Evolutionary conservation across 306 rosid genomes (phyloP).

Genomic region (Fagus crenata): DNA sequence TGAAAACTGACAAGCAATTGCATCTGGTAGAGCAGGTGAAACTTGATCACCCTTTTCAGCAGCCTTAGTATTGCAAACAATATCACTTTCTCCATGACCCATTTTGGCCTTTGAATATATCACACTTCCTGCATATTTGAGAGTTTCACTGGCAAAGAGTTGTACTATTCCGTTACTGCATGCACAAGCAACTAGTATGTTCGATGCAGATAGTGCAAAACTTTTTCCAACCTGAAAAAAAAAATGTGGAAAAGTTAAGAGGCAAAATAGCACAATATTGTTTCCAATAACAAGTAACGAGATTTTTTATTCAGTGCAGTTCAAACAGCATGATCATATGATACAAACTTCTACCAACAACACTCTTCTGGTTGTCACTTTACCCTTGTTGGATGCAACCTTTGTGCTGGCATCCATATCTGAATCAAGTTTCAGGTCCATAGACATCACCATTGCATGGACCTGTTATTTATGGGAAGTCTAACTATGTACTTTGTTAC

Average conservation of each 20-base stretch:
- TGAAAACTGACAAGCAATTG: slow-evolving; percentile 71
- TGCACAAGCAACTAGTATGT: slow-evolving; percentile 74
- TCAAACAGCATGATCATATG: neutral
- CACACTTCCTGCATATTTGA: slow-evolving; percentile 52
- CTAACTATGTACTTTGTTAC: neutral
- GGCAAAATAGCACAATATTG: neutral
- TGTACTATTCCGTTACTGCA: slow-evolving; percentile 68
- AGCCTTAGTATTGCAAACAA: slow-evolving; percentile 27
- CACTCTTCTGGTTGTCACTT: neutral
- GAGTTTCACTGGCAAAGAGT: slow-evolving; percentile 47
- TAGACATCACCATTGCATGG: slow-evolving; percentile 16
- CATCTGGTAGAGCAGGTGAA: slow-evolving; percentile 59
- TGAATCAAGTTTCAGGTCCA: slow-evolving; percentile 16
- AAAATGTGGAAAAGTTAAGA: slow-evolving; percentile 17
- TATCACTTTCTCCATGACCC: slow-evolving; percentile 31
- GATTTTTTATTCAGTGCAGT: neutral
- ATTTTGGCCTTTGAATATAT: slow-evolving; percentile 52
- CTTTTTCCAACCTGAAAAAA: slow-evolving; percentile 62
- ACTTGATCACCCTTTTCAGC: slow-evolving; percentile 41
- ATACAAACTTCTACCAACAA: neutral
- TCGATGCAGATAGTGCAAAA: slow-evolving; percentile 59
- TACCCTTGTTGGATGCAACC: neutral
- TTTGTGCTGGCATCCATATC: slow-evolving; percentile 1
- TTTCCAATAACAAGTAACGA: neutral
- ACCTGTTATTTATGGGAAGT: neutral